phyloP scores from a whole-genome alignment of 116 monocot genomes.

The Posidonia oceanica region DNA sequence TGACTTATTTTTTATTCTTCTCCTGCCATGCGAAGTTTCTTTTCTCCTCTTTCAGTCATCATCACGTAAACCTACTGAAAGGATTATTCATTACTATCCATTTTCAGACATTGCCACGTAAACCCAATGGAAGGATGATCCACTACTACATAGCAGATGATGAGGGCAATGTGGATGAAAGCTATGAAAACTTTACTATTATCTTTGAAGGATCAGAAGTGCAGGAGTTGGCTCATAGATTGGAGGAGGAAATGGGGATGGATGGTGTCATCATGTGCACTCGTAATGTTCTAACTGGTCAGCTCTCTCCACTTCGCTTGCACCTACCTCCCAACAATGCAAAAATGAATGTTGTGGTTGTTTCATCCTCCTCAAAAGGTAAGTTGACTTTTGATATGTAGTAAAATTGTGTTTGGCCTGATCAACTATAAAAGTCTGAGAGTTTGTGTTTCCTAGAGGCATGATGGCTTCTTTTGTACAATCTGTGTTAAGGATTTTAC shows the following conservation, averaged over 20 bases:
- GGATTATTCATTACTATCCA: background rate
- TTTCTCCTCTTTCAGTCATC: too few species aligned
- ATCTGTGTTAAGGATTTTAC: too few species aligned
- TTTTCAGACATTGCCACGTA: constrained; percentile 12
- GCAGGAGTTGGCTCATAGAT: constrained; percentile 29
- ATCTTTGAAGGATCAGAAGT: constrained; percentile 51
- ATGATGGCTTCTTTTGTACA: too few species aligned
- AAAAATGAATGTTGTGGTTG: constrained; percentile 50
- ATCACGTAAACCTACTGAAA: background rate
- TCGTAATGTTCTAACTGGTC: constrained; percentile 33
- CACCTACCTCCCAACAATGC: constrained; percentile 62
- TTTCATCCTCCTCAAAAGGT: constrained; percentile 53
- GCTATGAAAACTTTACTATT: constrained; percentile 14
- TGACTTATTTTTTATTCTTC: too few species aligned
- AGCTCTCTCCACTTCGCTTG: constrained; percentile 53
- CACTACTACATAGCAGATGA: constrained; percentile 43
- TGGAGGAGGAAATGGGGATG: constrained; percentile 28
- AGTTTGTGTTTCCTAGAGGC: too few species aligned
- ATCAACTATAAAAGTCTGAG: too few species aligned
- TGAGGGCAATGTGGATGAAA: constrained; percentile 25
- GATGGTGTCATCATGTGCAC: constrained; percentile 53
- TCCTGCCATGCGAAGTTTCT: too few species aligned
- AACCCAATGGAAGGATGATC: constrained; percentile 32
- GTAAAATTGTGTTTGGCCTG: too few species aligned
- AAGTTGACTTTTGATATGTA: background rate